A percentile compares a stretch with the other conserved stretches of the same genome.
Conservation (phyloP, 495 filamentous ascomycete species). For the Ramalina peruviana region DNA sequence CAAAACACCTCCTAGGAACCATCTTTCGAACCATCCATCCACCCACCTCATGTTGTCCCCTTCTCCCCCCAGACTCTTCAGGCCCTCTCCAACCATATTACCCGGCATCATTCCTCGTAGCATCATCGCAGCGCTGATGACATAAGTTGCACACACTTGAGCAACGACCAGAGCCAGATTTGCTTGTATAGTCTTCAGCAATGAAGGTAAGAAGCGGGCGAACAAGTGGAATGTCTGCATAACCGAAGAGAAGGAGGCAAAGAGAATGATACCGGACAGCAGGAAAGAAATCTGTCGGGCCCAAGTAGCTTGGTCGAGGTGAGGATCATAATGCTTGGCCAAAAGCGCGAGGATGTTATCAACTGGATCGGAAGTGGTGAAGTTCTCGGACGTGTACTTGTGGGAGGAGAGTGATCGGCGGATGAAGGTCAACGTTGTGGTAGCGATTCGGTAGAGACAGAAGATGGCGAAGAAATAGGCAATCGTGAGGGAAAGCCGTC, state of each 20-base stretch:
- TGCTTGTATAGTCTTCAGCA: constrained; percentile 46
- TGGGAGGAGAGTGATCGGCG: constrained; percentile 35
- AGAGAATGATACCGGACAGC: constrained; percentile 62
- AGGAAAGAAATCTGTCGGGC: constrained; percentile 64
- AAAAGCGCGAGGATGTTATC: constrained; percentile 33
- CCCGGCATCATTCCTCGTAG: constrained; percentile 57
- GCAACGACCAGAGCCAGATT: constrained; percentile 59
- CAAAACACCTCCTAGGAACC: constrained; percentile 53
- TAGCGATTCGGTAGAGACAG: constrained; percentile 31
- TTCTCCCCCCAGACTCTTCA: constrained; percentile 55
- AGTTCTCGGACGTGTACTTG: constrained; percentile 1
- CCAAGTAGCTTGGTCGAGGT: constrained; percentile 45
- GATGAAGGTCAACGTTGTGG: constrained; percentile 38
- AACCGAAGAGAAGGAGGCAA: constrained; percentile 59
- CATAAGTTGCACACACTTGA: constrained; percentile 67
- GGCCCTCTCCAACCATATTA: constrained; percentile 55
- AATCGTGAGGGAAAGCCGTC: constrained; percentile 38
- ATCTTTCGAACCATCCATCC: constrained; percentile 78
- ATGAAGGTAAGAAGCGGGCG: constrained; percentile 48
- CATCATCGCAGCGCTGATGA: constrained; percentile 59
- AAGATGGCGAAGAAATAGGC: constrained; percentile 65
- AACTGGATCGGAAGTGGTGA: constrained; percentile 19
- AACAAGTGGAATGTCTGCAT: constrained; percentile 65
- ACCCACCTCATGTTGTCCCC: constrained; percentile 48
- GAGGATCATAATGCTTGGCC: constrained; percentile 17